A percentile compares a stretch with the other conserved stretches of the same genome.
Evolutionary conservation across 2,329 filamentous ascomycete genomes (phyloP).

Genomic region (Sclerotinia glacialis): DNA sequence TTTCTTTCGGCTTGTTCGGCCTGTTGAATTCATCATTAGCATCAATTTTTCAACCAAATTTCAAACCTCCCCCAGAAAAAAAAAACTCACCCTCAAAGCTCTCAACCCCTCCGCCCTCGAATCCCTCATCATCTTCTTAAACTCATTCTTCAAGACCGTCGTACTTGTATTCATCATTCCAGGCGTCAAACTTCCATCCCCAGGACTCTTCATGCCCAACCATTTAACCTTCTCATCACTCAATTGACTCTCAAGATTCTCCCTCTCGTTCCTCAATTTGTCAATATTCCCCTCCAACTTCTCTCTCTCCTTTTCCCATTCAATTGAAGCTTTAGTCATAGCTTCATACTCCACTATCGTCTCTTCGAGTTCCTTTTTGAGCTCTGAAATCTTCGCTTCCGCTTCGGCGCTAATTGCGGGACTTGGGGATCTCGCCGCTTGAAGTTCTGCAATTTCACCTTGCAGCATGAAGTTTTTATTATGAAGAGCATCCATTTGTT

Average conservation of each 20-base stretch:
- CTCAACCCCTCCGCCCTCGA: slow-evolving; percentile 64
- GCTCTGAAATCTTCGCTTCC: slow-evolving; percentile 44
- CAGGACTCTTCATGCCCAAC: slow-evolving; percentile 59
- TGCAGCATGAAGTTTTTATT: slow-evolving; percentile 20
- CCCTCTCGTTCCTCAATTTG: slow-evolving; percentile 59
- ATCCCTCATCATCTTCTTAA: slow-evolving; percentile 79
- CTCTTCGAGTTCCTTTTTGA: slow-evolving; percentile 64
- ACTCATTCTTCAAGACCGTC: slow-evolving; percentile 68
- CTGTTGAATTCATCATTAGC: slow-evolving; percentile 43
- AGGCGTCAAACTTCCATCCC: slow-evolving; percentile 38
- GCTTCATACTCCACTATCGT: slow-evolving; percentile 68
- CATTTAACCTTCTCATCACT: slow-evolving; percentile 65
- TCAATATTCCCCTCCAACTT: slow-evolving; percentile 63
- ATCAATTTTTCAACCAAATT: not conserved
- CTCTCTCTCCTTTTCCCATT: slow-evolving; percentile 69
- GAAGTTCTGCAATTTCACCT: slow-evolving; percentile 20
- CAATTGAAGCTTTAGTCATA: slow-evolving; percentile 66
- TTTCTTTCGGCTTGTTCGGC: slow-evolving; percentile 69
- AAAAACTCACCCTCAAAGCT: slow-evolving; percentile 57
- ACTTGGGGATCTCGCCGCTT: slow-evolving; percentile 10
- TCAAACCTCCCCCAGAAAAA: slow-evolving; percentile 4
- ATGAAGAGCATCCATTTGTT: slow-evolving; percentile 35
- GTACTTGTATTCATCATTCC: slow-evolving; percentile 52
- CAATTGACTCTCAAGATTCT: slow-evolving; percentile 60
- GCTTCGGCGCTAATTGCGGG: slow-evolving; percentile 31